These are phyloP conservation scores for Aspergillus intermedius DNA, from an alignment of 2,329 filamentous ascomycete genomes.

Conservation along the genomic window DNA sequence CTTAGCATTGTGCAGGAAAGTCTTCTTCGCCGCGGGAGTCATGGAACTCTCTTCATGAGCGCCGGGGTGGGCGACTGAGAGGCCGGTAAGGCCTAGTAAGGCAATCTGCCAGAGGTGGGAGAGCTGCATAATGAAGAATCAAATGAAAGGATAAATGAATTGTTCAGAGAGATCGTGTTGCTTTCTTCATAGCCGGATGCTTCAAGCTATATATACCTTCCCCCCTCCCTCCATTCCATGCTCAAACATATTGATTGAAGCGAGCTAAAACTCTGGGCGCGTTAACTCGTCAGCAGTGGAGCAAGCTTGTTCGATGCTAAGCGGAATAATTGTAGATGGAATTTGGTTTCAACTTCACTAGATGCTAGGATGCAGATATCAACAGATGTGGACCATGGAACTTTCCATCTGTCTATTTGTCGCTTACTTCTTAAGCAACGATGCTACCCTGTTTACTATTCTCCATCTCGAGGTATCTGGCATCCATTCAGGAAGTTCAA, in stretches of 20 bases:
- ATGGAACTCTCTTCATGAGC: constrained; percentile 13
- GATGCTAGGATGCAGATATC: not conserved
- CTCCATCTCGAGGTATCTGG: no score
- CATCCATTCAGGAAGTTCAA: no score
- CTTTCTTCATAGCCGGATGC: not conserved
- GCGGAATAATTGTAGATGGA: not conserved
- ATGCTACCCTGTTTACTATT: not conserved
- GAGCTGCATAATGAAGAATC: constrained; percentile 1
- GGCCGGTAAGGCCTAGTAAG: constrained; percentile 8
- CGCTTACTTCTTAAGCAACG: not conserved
- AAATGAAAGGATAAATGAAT: not conserved
- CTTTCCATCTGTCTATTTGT: not conserved
- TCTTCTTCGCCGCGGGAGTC: constrained; percentile 8
- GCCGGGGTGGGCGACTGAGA: constrained; percentile 14
- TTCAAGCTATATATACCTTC: not conserved
- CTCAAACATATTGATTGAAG: not conserved
- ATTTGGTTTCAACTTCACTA: not conserved
- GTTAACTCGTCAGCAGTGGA: not conserved
- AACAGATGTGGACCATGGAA: not conserved
- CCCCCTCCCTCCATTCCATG: not conserved
- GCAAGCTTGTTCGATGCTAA: not conserved
- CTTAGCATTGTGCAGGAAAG: constrained; percentile 13
- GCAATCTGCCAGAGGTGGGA: constrained; percentile 5
- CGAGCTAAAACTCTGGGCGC: not conserved
- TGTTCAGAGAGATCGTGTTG: not conserved